These are phyloP conservation scores for Euphrasia confusa DNA, from an alignment of 257 asterid species.

Conservation along the genomic window DNA sequence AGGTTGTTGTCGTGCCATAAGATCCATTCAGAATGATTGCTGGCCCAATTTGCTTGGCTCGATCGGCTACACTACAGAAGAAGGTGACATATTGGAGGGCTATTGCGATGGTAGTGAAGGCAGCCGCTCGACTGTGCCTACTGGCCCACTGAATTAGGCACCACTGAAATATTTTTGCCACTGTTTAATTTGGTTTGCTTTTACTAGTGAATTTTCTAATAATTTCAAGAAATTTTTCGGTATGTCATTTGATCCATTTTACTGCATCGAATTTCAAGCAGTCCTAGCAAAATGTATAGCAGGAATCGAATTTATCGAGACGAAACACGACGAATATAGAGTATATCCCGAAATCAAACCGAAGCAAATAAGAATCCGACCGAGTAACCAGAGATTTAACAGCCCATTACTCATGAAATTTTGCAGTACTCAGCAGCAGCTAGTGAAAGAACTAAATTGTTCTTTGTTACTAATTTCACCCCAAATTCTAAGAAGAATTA, in stretches of 20 bases:
- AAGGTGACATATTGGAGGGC: conserved; percentile 51
- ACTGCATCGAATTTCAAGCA: too few species aligned
- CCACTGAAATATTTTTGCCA: too few species aligned
- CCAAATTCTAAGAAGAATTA: not conserved
- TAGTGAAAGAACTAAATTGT: not conserved
- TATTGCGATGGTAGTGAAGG: conserved; percentile 49
- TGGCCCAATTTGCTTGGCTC: conserved; percentile 63
- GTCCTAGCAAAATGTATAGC: too few species aligned
- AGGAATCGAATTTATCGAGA: too few species aligned
- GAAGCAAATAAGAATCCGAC: too few species aligned
- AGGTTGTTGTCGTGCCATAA: conserved; percentile 54
- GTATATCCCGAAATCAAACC: too few species aligned
- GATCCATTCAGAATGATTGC: conserved; percentile 48
- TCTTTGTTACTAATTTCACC: not conserved
- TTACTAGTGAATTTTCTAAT: too few species aligned
- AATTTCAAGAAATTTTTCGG: too few species aligned
- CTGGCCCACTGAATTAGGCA: not conserved
- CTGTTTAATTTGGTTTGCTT: too few species aligned
- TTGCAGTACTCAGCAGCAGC: conserved; percentile 6
- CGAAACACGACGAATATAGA: too few species aligned
- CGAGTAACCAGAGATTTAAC: too few species aligned
- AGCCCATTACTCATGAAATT: not conserved
- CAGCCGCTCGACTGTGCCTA: conserved; percentile 27
- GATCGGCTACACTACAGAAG: conserved; percentile 52
- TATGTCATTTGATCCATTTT: too few species aligned